Conservation (phyloP, 202 grass and related monocot species). For the Panicum hallii region DNA sequence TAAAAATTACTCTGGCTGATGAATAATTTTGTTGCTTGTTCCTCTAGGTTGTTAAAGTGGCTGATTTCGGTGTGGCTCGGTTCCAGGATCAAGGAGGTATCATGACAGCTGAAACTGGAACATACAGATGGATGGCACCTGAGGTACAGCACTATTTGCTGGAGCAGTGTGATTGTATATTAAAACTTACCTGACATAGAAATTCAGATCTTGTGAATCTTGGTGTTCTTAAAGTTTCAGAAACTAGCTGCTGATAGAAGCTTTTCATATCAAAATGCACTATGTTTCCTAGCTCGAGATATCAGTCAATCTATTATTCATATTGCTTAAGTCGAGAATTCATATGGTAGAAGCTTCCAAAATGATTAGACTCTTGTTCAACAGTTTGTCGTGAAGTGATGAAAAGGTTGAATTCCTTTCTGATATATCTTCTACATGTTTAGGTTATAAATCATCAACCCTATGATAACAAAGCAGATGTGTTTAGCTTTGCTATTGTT, state of each 20-base stretch:
- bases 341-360: background rate
- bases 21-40: slow-evolving; percentile 36
- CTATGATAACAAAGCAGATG: slow-evolving; percentile 96
- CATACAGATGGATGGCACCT: slow-evolving; percentile 99
- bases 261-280: slow-evolving; percentile 7
- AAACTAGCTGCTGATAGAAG: slow-evolving; percentile 12
- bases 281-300: background rate
- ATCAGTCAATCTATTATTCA: background rate
- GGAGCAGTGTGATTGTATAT: slow-evolving; percentile 13
- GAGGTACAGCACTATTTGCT: slow-evolving; percentile 62
- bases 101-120: slow-evolving; percentile 99
- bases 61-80: slow-evolving; percentile 96
- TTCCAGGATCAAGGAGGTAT: slow-evolving; percentile 81
- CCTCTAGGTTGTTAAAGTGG: slow-evolving; percentile 83
- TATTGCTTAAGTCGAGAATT: background rate
- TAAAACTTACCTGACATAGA: slow-evolving; percentile 27
- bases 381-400: slow-evolving; percentile 3
- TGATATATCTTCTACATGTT: slow-evolving; percentile 34
- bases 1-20: slow-evolving; percentile 1
- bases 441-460: slow-evolving; percentile 99
- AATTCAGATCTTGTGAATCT: slow-evolving; percentile 20
- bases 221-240: background rate
- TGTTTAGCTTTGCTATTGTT: slow-evolving; percentile 97
- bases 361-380: background rate
- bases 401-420: slow-evolving; percentile 17